phyloP scores from a whole-genome alignment of 495 filamentous ascomycete genomes.

The Xylona heveae region DNA sequence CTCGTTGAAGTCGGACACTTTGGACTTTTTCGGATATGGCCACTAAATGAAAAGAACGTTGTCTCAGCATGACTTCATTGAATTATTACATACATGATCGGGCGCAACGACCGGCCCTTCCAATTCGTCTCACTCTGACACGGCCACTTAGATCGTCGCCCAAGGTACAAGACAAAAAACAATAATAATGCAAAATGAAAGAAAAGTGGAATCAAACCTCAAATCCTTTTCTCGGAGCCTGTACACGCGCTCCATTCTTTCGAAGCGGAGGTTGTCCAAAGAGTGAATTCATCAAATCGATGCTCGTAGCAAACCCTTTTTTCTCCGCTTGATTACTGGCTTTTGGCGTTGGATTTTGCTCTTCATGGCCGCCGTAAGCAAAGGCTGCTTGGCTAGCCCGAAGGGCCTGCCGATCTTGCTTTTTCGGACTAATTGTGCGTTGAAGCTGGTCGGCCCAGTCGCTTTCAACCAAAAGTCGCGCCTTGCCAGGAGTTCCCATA shows the following conservation, averaged over 20 bases:
- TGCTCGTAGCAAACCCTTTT: constrained; percentile 49
- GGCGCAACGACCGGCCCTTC: constrained; percentile 11
- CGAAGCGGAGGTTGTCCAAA: constrained; percentile 40
- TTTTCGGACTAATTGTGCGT: constrained; percentile 75
- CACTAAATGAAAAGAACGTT: constrained; percentile 44
- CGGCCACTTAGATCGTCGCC: constrained; percentile 7
- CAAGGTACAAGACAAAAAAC: constrained; percentile 10
- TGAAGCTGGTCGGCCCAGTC: constrained; percentile 87
- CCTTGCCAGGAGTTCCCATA: constrained; percentile 16
- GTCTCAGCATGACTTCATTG: constrained; percentile 23
- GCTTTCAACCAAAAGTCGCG: constrained; percentile 25
- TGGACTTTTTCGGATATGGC: constrained; percentile 62
- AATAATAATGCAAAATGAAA: constrained; percentile 14
- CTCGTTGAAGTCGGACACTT: constrained; percentile 34
- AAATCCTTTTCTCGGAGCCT: constrained; percentile 34
- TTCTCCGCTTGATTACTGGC: constrained; percentile 17
- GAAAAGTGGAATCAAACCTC: constrained; percentile 45
- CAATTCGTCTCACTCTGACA: too few species aligned
- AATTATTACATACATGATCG: constrained; percentile 28
- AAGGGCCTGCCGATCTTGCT: constrained; percentile 54
- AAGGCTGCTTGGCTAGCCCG: constrained; percentile 34
- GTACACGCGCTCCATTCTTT: constrained; percentile 15
- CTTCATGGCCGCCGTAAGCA: constrained; percentile 20
- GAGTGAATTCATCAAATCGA: constrained; percentile 82
- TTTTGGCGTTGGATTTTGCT: constrained; percentile 16